Percentiles rank a stretch among this genome's conserved stretches.
phyloP scores from a whole-genome alignment of 345 rosid species.

The Lepidium aucheri region DNA sequence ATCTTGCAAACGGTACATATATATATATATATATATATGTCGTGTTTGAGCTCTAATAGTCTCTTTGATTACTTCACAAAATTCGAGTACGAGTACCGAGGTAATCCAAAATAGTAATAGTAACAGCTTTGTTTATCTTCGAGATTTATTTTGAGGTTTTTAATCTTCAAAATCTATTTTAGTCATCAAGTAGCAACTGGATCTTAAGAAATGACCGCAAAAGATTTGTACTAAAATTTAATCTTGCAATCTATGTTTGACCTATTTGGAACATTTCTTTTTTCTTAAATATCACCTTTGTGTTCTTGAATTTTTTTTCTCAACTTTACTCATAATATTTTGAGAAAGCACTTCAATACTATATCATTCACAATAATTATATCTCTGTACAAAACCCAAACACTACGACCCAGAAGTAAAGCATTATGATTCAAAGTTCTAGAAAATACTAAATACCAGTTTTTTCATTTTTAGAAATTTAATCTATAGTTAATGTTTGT shows the following conservation, averaged over 20 bases:
- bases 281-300: background rate
- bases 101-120: background rate
- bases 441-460: too few relatives aligned
- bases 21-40: background rate
- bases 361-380: too few relatives aligned
- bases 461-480: too few relatives aligned
- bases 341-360: too few relatives aligned
- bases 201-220: background rate
- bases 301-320: too few relatives aligned
- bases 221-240: background rate
- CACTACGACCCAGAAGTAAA: too few relatives aligned
- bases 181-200: background rate
- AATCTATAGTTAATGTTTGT: background rate
- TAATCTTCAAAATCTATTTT: background rate
- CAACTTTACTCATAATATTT: too few relatives aligned
- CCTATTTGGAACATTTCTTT: background rate
- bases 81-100: background rate
- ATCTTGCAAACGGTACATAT: background rate
- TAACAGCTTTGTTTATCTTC: background rate
- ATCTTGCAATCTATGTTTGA: background rate
- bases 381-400: too few relatives aligned
- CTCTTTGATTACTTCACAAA: background rate
- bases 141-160: background rate
- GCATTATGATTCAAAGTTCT: too few relatives aligned
- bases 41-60: background rate